A percentile compares a stretch with the other conserved stretches of the same genome.
These are phyloP conservation scores for Zalaria sp. DNA, from an alignment of 2,329 filamentous ascomycete species.

Conservation along the genomic window DNA sequence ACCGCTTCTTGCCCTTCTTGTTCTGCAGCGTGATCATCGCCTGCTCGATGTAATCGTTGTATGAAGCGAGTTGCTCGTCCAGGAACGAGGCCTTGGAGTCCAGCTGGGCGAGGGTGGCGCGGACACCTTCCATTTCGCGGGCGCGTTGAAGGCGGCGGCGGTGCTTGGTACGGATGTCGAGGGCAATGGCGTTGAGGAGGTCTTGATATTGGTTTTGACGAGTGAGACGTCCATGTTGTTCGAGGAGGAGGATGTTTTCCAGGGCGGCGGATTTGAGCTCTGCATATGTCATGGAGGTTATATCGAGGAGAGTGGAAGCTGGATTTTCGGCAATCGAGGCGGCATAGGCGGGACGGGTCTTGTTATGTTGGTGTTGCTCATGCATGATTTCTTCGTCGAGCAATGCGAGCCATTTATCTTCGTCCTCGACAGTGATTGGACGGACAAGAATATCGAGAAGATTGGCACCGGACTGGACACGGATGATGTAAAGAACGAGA, in stretches of 20 bases:
- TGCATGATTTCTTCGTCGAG: conserved; percentile 64
- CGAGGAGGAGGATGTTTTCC: conserved; percentile 83
- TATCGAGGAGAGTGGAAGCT: conserved; percentile 51
- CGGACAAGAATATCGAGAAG: conserved; percentile 94
- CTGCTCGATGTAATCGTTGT: conserved; percentile 98
- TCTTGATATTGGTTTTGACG: conserved; percentile 89
- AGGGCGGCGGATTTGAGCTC: conserved; percentile 87
- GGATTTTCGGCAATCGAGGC: conserved; percentile 8
- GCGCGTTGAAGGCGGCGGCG: conserved; percentile 81
- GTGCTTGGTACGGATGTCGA: conserved; percentile 96
- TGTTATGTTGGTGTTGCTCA: conserved; percentile 35
- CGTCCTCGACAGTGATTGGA: conserved; percentile 73
- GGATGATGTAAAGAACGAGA: conserved; percentile 93
- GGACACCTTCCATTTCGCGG: conserved; percentile 74
- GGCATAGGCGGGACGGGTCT: conserved; percentile 21
- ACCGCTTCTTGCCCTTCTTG: conserved; percentile 90
- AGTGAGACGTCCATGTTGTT: conserved; percentile 70
- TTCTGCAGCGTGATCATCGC: conserved; percentile 94
- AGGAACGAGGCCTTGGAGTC: conserved; percentile 83
- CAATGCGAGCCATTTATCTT: conserved; percentile 71
- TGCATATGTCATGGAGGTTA: conserved; percentile 77
- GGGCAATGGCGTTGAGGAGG: conserved; percentile 89
- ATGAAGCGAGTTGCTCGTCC: conserved; percentile 89
- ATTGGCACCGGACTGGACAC: conserved; percentile 80
- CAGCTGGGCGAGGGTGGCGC: conserved; percentile 58